Evolutionary conservation across 768 basidiomycete species (phyloP), one percentile per base, ranked within the genome.

Genomic region (Tremella mesenterica): DNA sequence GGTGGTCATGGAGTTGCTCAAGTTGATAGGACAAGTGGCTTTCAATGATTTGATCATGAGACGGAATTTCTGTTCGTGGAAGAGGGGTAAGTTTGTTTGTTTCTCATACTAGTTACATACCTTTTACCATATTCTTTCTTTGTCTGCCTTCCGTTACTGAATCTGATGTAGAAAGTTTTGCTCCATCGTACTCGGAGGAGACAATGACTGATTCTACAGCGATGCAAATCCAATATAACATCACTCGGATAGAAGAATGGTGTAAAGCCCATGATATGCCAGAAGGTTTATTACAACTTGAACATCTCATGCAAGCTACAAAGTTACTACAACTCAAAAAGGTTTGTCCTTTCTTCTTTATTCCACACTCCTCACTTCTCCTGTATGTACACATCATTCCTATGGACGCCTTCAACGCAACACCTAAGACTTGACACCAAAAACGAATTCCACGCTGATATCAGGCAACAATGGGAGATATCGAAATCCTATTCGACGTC

Each of bases 241-340:
- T 97, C 70, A 97, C 92, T 4, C 48, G 71, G 25, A 67, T 73
- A 28, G 71, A 71, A 49, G 92, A 96, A 75, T 97, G 95, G 95
- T 99, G 95, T 79, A 97, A 99, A 76, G 92, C 95, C 23, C 95
- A 97, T 69, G 90, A 95, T 70, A 96, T 99, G 90, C 95, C 93
- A 1, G 95, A 99, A 72, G 95, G 95, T 8, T 88, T 89, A 16
- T 79, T 99, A 26, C 95, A 97, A 73, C 79, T 99, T 51, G 95
- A 99, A 75, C 92, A 97, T 75, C 80, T 99, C 76, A 95, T 97
- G 90, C 95, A 99, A 78, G 95, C 95, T 51, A 96, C 95, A 66
- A 97, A 99, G 76, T 76, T 99, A 50, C 78, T 99, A 23, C 95
- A 99, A 74, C 77, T 99, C 67, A 99, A 97, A 78, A 99, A 99